Evolutionary conservation across 495 filamentous ascomycete genomes (phyloP).

Genomic region (Friedmanniomyces endolithicus): DNA sequence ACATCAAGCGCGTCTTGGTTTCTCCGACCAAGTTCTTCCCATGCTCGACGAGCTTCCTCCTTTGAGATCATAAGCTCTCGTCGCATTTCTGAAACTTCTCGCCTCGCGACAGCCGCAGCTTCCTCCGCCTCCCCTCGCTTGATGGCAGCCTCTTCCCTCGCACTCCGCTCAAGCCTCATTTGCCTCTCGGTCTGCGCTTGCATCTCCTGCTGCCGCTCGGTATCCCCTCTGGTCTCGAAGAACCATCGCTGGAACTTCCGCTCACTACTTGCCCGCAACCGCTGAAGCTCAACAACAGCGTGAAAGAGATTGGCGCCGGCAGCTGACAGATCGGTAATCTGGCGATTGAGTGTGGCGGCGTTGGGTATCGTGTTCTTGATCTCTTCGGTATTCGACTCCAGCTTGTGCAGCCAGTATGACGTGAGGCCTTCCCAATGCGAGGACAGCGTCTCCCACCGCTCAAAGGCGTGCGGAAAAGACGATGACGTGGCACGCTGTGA

Average conservation of each 20-base stretch:
- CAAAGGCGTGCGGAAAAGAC: conserved; percentile 89
- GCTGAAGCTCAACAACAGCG: conserved; percentile 89
- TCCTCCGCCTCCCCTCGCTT: conserved; percentile 39
- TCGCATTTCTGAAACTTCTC: conserved; percentile 66
- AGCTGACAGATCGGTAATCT: conserved; percentile 89
- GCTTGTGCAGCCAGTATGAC: conserved; percentile 86
- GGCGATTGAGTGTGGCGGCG: conserved; percentile 75
- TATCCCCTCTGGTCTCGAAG: conserved; percentile 79
- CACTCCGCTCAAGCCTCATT: conserved; percentile 59
- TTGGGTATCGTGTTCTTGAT: conserved; percentile 61
- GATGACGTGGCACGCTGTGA: conserved; percentile 29
- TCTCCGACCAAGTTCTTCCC: conserved; percentile 89
- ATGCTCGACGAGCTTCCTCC: conserved; percentile 87
- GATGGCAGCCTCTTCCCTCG: conserved; percentile 46
- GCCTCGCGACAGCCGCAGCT: conserved; percentile 18
- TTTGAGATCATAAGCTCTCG: conserved; percentile 89
- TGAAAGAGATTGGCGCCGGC: conserved; percentile 96
- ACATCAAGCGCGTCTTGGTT: conserved; percentile 93
- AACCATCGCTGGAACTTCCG: conserved; percentile 98
- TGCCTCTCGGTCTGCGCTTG: conserved; percentile 65
- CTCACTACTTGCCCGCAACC: conserved; percentile 89
- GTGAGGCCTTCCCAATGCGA: conserved; percentile 98
- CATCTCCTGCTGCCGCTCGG: conserved; percentile 75
- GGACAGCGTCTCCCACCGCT: conserved; percentile 91
- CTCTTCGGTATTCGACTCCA: conserved; percentile 81